Evolutionary conservation across 805 yeast genomes (phyloP).

Genomic region (Pichia rugopelliculosa): DNA sequence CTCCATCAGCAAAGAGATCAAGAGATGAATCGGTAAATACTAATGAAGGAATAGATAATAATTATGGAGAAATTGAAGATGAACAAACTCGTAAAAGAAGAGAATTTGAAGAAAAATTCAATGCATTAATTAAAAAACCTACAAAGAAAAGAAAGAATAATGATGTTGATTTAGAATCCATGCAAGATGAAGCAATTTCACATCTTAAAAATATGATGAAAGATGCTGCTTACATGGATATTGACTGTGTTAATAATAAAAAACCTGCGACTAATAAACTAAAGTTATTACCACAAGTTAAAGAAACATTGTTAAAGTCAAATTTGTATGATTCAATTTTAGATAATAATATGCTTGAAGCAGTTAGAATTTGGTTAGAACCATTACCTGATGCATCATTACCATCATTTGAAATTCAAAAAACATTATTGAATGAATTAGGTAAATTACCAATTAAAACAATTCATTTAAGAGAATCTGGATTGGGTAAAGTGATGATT

Average conservation of each 20-base stretch:
- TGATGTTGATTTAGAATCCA: constrained; percentile 90
- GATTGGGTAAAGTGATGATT: constrained; percentile 87
- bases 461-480: constrained; percentile 88
- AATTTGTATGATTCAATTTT: constrained; percentile 85
- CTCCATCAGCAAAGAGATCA: neutral
- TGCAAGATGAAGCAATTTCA: constrained; percentile 87
- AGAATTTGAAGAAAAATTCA: constrained; percentile 74
- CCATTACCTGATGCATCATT: constrained; percentile 96
- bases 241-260: constrained; percentile 49
- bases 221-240: constrained; percentile 71
- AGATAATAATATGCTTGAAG: constrained; percentile 88
- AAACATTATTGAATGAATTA: constrained; percentile 69
- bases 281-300: constrained; percentile 72
- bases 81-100: constrained; percentile 49
- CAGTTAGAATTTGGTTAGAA: constrained; percentile 94
- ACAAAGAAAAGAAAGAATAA: constrained; percentile 61
- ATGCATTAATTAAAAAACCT: constrained; percentile 60
- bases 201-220: constrained; percentile 84
- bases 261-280: constrained; percentile 71
- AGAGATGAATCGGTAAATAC: neutral
- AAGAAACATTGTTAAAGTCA: constrained; percentile 66
- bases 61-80: constrained; percentile 22
- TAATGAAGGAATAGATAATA: constrained; percentile 2
- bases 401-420: constrained; percentile 96
- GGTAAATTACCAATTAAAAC: constrained; percentile 85